Evolutionary conservation across 345 rosid genomes (phyloP).

Genomic region (Eucalyptus erythrocorys): DNA sequence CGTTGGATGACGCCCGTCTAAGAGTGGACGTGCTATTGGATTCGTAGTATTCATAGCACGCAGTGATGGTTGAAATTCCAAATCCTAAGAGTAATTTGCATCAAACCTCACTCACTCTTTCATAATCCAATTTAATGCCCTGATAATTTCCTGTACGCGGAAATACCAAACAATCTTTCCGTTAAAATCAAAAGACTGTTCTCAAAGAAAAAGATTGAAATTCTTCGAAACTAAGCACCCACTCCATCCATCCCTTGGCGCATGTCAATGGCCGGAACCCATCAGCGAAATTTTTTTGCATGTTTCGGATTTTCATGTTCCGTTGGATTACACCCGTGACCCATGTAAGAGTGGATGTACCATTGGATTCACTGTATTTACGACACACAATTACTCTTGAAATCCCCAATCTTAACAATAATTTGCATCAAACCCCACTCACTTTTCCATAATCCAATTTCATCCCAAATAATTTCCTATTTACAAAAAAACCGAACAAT

Average conservation of each 20-base stretch:
- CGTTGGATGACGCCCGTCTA: not conserved
- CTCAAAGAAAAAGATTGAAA: not conserved
- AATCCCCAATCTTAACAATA: not conserved
- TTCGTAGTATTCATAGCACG: not conserved
- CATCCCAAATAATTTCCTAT: not conserved
- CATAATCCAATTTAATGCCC: not conserved
- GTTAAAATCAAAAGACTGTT: not conserved
- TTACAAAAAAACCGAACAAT: not conserved
- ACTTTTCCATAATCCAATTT: not conserved
- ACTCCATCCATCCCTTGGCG: not conserved
- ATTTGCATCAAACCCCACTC: not conserved
- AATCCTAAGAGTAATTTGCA: not conserved
- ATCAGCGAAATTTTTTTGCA: not conserved
- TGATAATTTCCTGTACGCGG: rapidly evolving
- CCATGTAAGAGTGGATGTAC: not conserved
- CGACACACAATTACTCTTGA: not conserved
- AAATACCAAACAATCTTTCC: not conserved
- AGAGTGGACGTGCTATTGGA: not conserved
- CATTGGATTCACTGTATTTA: rapidly evolving
- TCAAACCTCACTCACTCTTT: not conserved
- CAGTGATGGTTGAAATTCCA: not conserved
- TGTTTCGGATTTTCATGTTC: not conserved
- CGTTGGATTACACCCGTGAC: not conserved
- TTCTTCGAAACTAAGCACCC: not conserved
- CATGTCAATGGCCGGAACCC: not conserved